Conservation (phyloP, 352 stramenopile genomes). For the Phytophthora pluvialis region DNA sequence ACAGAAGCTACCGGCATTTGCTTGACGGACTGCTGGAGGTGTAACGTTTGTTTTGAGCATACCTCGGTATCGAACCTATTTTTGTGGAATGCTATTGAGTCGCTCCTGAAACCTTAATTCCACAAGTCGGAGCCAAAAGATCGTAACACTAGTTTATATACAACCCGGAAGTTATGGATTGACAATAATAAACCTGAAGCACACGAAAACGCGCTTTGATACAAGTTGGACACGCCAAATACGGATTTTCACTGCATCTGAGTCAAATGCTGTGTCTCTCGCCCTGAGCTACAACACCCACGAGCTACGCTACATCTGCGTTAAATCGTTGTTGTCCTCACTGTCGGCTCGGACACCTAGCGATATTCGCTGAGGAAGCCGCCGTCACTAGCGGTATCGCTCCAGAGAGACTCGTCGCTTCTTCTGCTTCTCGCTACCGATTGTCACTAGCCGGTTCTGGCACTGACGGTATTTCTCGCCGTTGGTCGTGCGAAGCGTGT, state of each 20-base stretch:
- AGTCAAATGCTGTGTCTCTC: neutral
- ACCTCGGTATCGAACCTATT: too few species aligned
- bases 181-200: neutral
- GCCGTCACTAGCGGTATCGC: too few species aligned
- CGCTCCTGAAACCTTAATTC: too few species aligned
- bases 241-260: neutral
- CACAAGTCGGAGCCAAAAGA: neutral
- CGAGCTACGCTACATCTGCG: constrained; percentile 6
- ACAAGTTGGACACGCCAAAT: constrained; percentile 10
- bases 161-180: neutral
- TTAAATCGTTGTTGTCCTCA: neutral
- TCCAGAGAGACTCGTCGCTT: too few species aligned
- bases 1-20: too few species aligned
- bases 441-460: neutral
- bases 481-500: neutral
- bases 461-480: neutral
- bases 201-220: constrained; percentile 3
- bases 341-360: neutral
- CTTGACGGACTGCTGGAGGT: too few species aligned
- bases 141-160: constrained; percentile 2
- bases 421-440: neutral
- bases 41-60: too few species aligned
- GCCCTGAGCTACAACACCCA: neutral
- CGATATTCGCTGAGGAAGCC: too few species aligned
- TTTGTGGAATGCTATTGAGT: too few species aligned